Conservation (phyloP, 495 filamentous ascomycete genomes). For the Xylaria scruposa region DNA sequence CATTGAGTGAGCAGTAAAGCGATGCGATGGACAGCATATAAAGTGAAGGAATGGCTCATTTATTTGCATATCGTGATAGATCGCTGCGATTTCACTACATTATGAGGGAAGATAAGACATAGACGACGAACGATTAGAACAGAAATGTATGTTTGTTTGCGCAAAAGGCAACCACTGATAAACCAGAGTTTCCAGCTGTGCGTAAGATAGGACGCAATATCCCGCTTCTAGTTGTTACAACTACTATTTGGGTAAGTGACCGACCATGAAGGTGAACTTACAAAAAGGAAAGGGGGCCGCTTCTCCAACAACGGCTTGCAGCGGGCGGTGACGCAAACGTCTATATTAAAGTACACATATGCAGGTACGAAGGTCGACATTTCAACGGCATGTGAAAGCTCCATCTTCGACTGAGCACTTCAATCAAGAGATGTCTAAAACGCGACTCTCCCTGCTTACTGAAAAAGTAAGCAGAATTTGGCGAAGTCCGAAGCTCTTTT, state of each 20-base stretch:
- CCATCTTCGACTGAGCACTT: background rate
- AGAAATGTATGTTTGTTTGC: background rate
- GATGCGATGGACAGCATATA: background rate
- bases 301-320: background rate
- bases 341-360: background rate
- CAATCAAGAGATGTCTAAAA: background rate
- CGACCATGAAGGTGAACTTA: too few relatives aligned
- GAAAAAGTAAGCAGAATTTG: background rate
- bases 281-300: too few relatives aligned
- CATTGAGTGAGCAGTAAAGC: constrained; percentile 33
- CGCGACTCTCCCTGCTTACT: constrained; percentile 2
- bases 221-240: background rate
- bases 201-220: background rate
- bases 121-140: too few relatives aligned
- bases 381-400: background rate
- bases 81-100: background rate
- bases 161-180: background rate
- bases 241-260: too few relatives aligned
- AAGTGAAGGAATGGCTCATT: background rate
- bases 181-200: background rate
- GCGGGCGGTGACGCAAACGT: background rate
- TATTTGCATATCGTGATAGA: background rate
- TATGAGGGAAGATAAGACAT: too few relatives aligned
- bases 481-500: constrained; percentile 21
- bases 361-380: background rate